Base-by-base conservation (phyloP, 371 early-diverging fungal genomes). In the Mortierella sp. region DNA sequence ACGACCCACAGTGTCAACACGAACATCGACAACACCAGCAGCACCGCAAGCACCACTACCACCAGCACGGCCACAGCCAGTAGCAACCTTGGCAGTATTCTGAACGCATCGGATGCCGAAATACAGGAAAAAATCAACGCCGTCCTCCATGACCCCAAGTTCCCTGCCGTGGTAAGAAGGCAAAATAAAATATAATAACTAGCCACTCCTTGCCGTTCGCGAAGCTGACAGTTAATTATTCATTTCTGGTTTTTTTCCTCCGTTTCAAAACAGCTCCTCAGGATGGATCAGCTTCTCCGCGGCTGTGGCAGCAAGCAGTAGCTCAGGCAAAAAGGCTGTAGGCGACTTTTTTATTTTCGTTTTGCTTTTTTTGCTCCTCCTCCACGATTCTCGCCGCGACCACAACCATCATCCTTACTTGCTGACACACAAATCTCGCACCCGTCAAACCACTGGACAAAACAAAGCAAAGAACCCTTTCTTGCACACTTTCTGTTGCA, bases 131-230 rank as follows among this genome's bases (percentile, higher is more conserved):
- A 71, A n/a, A 57, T 75, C 75, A 31, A 71, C 50, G 37, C 21
- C 16, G 75, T 79, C 13, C 75, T 79, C 26, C 19, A 19, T 6
- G 59, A 79, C 34, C 75, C 75, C 44, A 75, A 5, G 31, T 74
- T 79, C 11, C 34, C 57, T 6, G 48, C 50, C 0, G 43, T 79
- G 51, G 73, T 73, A 70, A 73, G 4, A 5, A 31, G 26, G 14
- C 10, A 57, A 31, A 59, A 59, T 14, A 31, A 14, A 59, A 40
- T 40, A n/a, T n/a, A n/a, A n/a, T n/a, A n/a, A n/a, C n/a, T 40
- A 40, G 43, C 54, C 9, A 5, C n/a, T 26, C 19, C 53, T 24
- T 21, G 21, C 19, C 24, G 24, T 3, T 19, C 55, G 26, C 48
- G 48, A 46, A 10, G 48, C 43, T 43, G 43, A 43, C 43, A n/a